Evolutionary conservation across 2,329 filamentous ascomycete genomes (phyloP).

Genomic region (Parastagonospora nodorum): DNA sequence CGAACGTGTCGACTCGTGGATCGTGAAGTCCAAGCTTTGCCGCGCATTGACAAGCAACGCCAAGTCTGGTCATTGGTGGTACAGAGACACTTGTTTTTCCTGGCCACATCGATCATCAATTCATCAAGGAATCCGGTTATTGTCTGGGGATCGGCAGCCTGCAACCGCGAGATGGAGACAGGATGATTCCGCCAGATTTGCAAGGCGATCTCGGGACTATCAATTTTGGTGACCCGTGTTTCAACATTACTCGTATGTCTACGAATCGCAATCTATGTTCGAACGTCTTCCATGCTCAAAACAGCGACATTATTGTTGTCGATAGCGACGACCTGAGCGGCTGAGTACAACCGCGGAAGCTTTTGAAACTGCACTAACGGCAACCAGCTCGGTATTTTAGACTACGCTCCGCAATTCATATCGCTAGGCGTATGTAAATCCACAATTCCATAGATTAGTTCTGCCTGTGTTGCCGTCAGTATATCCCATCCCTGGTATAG

Average conservation of each 20-base stretch:
- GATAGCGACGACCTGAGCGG: not conserved
- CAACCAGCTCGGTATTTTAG: not conserved
- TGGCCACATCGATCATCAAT: not conserved
- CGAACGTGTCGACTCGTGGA: not conserved
- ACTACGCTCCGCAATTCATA: constrained; percentile 2
- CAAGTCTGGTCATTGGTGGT: not conserved
- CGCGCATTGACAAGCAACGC: constrained; percentile 1
- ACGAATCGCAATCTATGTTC: not conserved
- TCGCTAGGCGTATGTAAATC: not conserved
- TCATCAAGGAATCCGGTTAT: not conserved
- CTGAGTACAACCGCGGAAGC: not conserved
- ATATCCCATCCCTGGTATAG: not conserved
- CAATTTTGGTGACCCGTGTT: too few species aligned
- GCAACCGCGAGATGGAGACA: too few species aligned
- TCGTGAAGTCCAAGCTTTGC: constrained; percentile 1
- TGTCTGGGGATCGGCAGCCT: not conserved
- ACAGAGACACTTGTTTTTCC: not conserved
- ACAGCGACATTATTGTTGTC: not conserved
- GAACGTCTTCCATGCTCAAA: not conserved
- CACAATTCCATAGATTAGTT: not conserved
- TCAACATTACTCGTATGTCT: too few species aligned
- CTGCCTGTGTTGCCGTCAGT: not conserved
- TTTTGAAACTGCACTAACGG: constrained; percentile 1
- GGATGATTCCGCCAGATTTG: too few species aligned
- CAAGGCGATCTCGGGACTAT: too few species aligned